A percentile compares a stretch with the other conserved stretches of the same genome.
phyloP scores from a whole-genome alignment of 1,284 basidiomycete genomes.

The Cutaneotrichosporon dermatis region DNA sequence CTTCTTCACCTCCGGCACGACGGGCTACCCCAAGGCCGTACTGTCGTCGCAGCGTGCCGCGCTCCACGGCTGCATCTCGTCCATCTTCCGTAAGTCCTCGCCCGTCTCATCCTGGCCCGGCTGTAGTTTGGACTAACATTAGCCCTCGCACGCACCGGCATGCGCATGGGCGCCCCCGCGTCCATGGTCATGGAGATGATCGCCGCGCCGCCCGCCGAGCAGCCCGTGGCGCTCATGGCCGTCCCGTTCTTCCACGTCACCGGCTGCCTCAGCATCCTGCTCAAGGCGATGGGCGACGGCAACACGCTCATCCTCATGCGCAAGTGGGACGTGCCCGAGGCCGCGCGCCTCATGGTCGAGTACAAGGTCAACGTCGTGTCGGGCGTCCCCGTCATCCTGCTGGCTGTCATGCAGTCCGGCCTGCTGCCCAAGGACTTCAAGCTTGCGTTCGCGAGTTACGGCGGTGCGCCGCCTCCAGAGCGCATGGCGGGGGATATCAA shows the following conservation, averaged over 20 bases:
- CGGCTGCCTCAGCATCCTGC: conserved; percentile 39
- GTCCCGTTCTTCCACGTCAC: conserved; percentile 47
- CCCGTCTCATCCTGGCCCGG: no score
- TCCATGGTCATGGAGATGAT: neutral
- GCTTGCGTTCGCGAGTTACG: conserved; percentile 39
- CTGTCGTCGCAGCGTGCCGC: conserved; percentile 32
- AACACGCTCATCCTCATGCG: conserved; percentile 37
- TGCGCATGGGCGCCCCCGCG: conserved; percentile 8
- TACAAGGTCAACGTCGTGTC: conserved; percentile 39
- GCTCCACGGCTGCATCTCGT: conserved; percentile 6
- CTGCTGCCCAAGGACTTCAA: conserved; percentile 24
- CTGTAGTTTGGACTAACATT: conserved; percentile 32
- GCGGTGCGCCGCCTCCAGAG: conserved; percentile 39
- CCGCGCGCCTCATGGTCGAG: conserved; percentile 27
- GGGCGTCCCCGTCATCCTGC: conserved; percentile 40
- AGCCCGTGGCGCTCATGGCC: conserved; percentile 24
- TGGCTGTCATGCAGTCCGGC: conserved; percentile 32
- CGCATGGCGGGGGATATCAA: conserved; percentile 35
- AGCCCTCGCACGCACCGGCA: conserved; percentile 1
- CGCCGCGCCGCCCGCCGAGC: neutral
- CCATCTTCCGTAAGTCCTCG: neutral
- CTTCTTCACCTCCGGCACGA: conserved; percentile 36
- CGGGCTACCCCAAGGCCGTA: conserved; percentile 35
- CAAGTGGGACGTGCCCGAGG: conserved; percentile 33
- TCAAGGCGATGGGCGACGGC: conserved; percentile 41